phyloP scores from a whole-genome alignment of 345 rosid species.

The Cardiospermum halicacabum region DNA sequence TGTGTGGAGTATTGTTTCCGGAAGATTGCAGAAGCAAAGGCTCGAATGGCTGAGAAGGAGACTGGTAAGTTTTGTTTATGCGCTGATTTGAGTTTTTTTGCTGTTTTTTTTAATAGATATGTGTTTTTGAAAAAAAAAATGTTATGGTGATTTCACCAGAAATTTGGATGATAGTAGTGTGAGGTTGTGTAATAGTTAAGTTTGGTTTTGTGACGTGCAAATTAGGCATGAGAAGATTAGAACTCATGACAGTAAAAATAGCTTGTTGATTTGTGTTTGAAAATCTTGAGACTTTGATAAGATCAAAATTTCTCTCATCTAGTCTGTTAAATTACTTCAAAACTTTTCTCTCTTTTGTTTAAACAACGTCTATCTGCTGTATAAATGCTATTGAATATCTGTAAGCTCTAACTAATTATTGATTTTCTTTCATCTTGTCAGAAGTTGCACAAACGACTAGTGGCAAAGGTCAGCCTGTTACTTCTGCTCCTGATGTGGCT shows the following conservation, averaged over 20 bases:
- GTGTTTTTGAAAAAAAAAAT: background rate
- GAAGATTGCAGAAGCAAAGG: slow-evolving; percentile 65
- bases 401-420: background rate
- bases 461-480: slow-evolving; percentile 19
- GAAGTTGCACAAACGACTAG: slow-evolving; percentile 33
- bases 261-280: background rate
- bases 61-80: slow-evolving; percentile 27
- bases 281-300: background rate
- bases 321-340: background rate
- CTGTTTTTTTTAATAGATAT: background rate
- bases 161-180: background rate
- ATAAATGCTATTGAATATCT: background rate
- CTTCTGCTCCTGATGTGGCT: slow-evolving; percentile 22
- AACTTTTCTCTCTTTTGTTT: background rate
- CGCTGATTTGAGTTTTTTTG: background rate
- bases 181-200: background rate
- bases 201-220: background rate
- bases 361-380: background rate
- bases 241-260: background rate
- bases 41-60: slow-evolving; percentile 29
- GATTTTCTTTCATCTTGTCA: slow-evolving; percentile 15
- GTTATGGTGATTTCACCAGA: background rate
- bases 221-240: background rate
- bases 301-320: background rate
- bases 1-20: slow-evolving; percentile 77